Percentiles rank a stretch among this genome's conserved stretches.
These are phyloP conservation scores for Erythrophleum fordii DNA, from an alignment of 306 rosid species.

Conservation along the genomic window DNA sequence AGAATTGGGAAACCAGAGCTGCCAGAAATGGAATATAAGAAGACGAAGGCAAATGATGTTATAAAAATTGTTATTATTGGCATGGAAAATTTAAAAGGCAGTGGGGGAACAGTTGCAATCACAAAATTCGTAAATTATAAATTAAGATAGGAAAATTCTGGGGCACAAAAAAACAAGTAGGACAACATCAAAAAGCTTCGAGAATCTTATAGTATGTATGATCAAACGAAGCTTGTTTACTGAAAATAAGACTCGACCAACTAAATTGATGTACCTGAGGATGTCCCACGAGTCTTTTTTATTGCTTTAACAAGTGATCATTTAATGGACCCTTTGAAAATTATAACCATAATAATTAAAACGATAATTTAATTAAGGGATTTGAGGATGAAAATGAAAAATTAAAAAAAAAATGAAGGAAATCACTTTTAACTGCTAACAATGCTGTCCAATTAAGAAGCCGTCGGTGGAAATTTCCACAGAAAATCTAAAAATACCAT, in stretches of 20 bases:
- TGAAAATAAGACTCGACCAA: slow-evolving; percentile 56
- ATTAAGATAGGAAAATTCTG: slow-evolving; percentile 45
- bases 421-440: slow-evolving; percentile 45
- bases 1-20: neutral
- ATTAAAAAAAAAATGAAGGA: slow-evolving; percentile 37
- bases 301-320: slow-evolving; percentile 48
- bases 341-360: slow-evolving; percentile 26
- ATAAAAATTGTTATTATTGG: neutral
- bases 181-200: slow-evolving; percentile 57
- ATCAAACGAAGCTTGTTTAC: slow-evolving; percentile 57
- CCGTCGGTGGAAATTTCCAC: slow-evolving; percentile 44
- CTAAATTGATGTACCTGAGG: slow-evolving; percentile 59
- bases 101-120: slow-evolving; percentile 71
- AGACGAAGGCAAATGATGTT: slow-evolving; percentile 46
- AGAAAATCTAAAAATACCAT: slow-evolving; percentile 28
- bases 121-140: slow-evolving; percentile 53
- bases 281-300: slow-evolving; percentile 55
- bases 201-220: slow-evolving; percentile 54
- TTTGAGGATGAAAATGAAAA: slow-evolving; percentile 33
- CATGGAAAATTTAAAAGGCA: slow-evolving; percentile 41
- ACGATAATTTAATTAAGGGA: neutral
- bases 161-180: slow-evolving; percentile 38
- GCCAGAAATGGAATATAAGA: slow-evolving; percentile 30
- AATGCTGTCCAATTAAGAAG: slow-evolving; percentile 43
- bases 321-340: slow-evolving; percentile 50